These are phyloP conservation scores for Gossypium raimondii DNA, from an alignment of 345 rosid species.

Conservation along the genomic window DNA sequence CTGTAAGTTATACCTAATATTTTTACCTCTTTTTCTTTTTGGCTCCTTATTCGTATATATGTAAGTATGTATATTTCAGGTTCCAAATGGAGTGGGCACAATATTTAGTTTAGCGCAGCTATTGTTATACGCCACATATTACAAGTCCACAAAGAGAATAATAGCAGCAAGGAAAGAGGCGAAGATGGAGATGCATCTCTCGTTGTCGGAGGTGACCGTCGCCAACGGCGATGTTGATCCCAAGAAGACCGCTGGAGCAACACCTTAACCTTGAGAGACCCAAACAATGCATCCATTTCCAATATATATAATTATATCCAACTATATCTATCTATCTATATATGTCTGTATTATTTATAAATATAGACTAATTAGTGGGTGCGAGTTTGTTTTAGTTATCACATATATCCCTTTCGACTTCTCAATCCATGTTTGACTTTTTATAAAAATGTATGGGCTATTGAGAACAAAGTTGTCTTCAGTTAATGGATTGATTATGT, in stretches of 20 bases:
- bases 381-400: not conserved
- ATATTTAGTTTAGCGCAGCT: constrained; percentile 54
- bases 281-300: not conserved
- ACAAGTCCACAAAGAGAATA: constrained; percentile 50
- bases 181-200: constrained; percentile 32
- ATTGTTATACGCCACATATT: constrained; percentile 50
- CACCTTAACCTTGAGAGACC: not conserved
- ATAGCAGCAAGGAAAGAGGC: constrained; percentile 41
- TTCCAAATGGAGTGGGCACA: constrained; percentile 75
- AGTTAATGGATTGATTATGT: not conserved
- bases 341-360: not conserved
- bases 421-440: not conserved
- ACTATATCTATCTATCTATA: too few relatives aligned
- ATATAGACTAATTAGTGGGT: not conserved
- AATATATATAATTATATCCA: not conserved
- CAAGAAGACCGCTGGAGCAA: not conserved
- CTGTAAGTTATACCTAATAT: constrained; percentile 31
- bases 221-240: not conserved
- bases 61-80: constrained; percentile 25
- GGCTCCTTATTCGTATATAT: not conserved
- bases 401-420: not conserved
- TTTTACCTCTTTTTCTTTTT: not conserved
- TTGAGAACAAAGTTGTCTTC: not conserved
- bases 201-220: constrained; percentile 28
- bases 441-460: not conserved